Base-by-base conservation (phyloP, 2,329 filamentous ascomycete species). In the Pyrenochaeta sp. region DNA sequence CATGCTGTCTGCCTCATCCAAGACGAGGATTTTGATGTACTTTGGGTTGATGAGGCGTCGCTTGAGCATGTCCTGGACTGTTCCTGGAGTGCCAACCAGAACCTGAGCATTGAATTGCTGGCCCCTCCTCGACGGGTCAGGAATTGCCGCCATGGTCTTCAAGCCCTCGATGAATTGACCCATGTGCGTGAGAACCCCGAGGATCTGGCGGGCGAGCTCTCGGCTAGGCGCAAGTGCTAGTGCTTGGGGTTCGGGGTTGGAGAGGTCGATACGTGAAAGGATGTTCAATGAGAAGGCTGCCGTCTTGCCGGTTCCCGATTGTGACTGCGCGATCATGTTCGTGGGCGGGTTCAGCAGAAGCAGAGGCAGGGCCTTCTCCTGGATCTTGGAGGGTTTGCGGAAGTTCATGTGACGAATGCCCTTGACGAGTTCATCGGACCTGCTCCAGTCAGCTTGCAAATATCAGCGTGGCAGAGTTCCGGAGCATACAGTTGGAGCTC, bases 1-100 rank as follows among this genome's bases (percentile, higher is more conserved):
- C 94, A 99, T 99, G 76, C 96, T 97, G 76, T 99, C 94, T 44
- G 94, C 94, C 76, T 99, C 94, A 65, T 99, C 94, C 39, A 99
- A 81, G 42, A 96, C 93, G 49, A 99, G 81, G 7, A 96, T 82
- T 71, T 85, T 89, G 58, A 99, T 78, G 44, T 85, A 75, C 13
- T 81, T 83, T 0, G 84, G 73, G 58, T 96, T 84, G 53, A 99
- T 81, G 64, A 89, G 82, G 55, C 85, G 82, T 61, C 86, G 85
- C 63, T 87, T 86, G 62, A 96, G 87, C 61, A 94, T 80, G 65
- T 97, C 94, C 77, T 88, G 87, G 35, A 94, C 90, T 0, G 93
- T 97, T 41, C 94, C 94, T 0, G 94, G 94, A 1, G 94, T 99
- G 47, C 94, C 94, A 47, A 96, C 89, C 19, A 99, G 83, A 34